Evolutionary conservation across 1,139 yeast genomes (phyloP).

Genomic region (Zygosaccharomyces sapae): DNA sequence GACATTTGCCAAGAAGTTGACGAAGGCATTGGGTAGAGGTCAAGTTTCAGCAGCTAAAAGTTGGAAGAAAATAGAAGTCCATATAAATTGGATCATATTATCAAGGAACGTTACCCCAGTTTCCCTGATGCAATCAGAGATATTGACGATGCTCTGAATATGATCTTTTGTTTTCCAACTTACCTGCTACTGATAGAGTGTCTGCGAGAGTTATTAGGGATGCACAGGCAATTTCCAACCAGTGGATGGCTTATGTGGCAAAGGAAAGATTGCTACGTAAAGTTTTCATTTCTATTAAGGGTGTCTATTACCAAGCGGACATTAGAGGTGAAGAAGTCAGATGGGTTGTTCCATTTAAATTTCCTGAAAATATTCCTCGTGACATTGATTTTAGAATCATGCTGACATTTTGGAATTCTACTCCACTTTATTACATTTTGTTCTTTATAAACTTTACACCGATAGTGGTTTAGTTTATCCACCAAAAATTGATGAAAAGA

Average conservation of each 20-base stretch:
- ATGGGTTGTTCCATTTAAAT: slow-evolving; percentile 96
- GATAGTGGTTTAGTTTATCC: slow-evolving; percentile 88
- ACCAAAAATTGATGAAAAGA: slow-evolving; percentile 70
- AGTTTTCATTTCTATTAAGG: slow-evolving; percentile 94
- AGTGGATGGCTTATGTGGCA: slow-evolving; percentile 93
- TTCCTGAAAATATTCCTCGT: slow-evolving; percentile 89
- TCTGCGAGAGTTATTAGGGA: slow-evolving; percentile 75
- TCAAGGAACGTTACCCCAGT: slow-evolving; percentile 96
- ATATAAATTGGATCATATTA: slow-evolving; percentile 82
- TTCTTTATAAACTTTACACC: slow-evolving; percentile 75
- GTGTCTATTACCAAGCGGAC: slow-evolving; percentile 90
- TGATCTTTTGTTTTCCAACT: slow-evolving; percentile 90
- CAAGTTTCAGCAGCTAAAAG: slow-evolving; percentile 85
- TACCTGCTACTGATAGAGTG: slow-evolving; percentile 90
- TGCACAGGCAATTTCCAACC: slow-evolving; percentile 82
- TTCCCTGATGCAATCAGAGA: slow-evolving; percentile 90
- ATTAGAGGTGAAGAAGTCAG: slow-evolving; percentile 88
- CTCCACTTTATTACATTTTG: slow-evolving; percentile 86
- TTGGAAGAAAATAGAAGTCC: slow-evolving; percentile 77
- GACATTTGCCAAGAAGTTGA: slow-evolving; percentile 85
- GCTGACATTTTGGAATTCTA: slow-evolving; percentile 96
- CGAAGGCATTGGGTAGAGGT: slow-evolving; percentile 87
- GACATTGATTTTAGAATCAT: slow-evolving; percentile 95
- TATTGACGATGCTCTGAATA: slow-evolving; percentile 89
- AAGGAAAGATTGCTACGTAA: slow-evolving; percentile 76